Evolutionary conservation across 768 basidiomycete genomes (phyloP), one percentile per base, ranked within the genome.

Genomic region (Tulasnella sp.): DNA sequence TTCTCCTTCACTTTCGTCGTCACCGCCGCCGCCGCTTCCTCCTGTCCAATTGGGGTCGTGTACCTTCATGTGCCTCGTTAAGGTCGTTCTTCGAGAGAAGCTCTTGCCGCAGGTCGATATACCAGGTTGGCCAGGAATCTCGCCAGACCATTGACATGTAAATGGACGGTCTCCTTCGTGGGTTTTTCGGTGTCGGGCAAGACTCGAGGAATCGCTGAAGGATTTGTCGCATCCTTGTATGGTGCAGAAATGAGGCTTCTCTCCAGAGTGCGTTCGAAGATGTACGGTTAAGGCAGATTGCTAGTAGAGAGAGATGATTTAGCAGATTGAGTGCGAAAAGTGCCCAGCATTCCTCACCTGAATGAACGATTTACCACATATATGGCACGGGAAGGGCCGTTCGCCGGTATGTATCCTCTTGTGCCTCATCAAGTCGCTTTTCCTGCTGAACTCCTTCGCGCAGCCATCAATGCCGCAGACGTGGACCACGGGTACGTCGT

Each of bases 381-480:
- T 92, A 41, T 86, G 83, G 83, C 94, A 89, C 46, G 88, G 87
- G 85, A 94, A 96, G 3, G 95, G 95, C 76, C 95, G 89, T 85
- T 96, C 95, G 24, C 95, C 95, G 0, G 95, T 96, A 83, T 97
- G 95, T 87, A 96, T 96, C 69, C 94, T 91, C 88, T 91, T 93
- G 84, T 97, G 95, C 40, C 95, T 91, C 60, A 91, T 89, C 72
- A 96, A 89, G 84, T 96, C 95, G 84, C 95, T 96, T 80, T 92
- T 90, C 34, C 95, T 90, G 41, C 92, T 93, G 84, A 96, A 96
- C 14, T 91, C 88, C 87, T 96, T 96, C 83, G 89, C 89, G 83
- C 95, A 96, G 54, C 91, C 89, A 64, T 92, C 92, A 83, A 50
- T 31, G 16, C 58, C 79, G 28, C 79, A 80, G 37, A 73, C 41